These are phyloP conservation scores for Creolimax fragrantissima DNA, from an alignment of 78 protist species.

Conservation along the genomic window DNA sequence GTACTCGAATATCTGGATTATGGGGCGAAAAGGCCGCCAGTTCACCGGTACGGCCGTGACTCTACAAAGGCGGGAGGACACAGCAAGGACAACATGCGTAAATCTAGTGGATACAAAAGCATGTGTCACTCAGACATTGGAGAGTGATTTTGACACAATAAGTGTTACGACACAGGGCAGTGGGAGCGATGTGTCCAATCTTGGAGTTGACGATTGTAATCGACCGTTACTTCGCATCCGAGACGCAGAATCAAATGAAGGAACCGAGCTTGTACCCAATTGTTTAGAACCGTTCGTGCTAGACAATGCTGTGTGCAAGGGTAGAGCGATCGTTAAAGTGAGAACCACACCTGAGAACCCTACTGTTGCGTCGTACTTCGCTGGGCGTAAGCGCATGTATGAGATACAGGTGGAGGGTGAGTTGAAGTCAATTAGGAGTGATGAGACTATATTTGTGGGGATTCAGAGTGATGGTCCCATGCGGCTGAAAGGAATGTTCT, in stretches of 20 bases:
- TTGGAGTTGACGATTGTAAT: background rate
- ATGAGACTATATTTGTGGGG: background rate
- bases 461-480: background rate
- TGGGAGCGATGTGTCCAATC: background rate
- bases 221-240: background rate
- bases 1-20: too few relatives aligned
- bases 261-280: background rate
- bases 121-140: background rate
- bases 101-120: too few relatives aligned
- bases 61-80: too few relatives aligned
- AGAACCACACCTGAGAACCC: background rate
- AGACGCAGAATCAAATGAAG: background rate
- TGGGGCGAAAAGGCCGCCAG: too few relatives aligned
- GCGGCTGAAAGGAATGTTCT: background rate
- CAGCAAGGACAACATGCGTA: too few relatives aligned
- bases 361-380: background rate
- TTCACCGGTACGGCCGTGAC: too few relatives aligned
- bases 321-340: background rate
- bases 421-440: background rate
- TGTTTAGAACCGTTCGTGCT: background rate
- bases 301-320: background rate
- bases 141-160: background rate
- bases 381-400: background rate
- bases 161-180: background rate
- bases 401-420: slow-evolving; percentile 1